phyloP scores from a whole-genome alignment of 768 basidiomycete species.

The Suillus subaureus region DNA sequence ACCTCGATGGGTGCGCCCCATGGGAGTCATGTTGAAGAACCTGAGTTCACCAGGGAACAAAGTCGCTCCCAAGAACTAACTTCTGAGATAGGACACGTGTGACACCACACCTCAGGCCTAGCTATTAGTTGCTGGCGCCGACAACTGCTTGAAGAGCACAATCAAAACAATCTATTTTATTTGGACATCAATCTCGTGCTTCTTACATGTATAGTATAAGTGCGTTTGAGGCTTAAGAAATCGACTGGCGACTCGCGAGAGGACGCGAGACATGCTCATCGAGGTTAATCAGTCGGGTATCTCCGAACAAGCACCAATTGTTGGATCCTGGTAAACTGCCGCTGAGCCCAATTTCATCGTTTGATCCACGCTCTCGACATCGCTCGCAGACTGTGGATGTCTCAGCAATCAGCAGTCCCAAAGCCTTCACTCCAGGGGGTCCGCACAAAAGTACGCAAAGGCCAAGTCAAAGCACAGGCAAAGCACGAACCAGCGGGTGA shows the following conservation, averaged over 20 bases:
- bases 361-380: conserved; percentile 32
- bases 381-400: conserved; percentile 74
- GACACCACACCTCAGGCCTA: neutral
- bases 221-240: neutral
- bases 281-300: conserved; percentile 21
- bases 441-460: conserved; percentile 91
- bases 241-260: neutral
- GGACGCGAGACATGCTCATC: neutral
- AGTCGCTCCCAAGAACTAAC: neutral
- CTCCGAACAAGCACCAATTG: conserved; percentile 18
- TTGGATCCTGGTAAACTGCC: neutral
- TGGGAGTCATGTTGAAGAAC: neutral
- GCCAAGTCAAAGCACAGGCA: conserved; percentile 88
- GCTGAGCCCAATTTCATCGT: neutral
- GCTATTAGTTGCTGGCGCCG: neutral
- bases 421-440: conserved; percentile 94
- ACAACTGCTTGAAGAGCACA: neutral
- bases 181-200: neutral
- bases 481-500: conserved; percentile 88
- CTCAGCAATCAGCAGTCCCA: conserved; percentile 81
- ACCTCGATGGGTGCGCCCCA: neutral
- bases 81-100: neutral
- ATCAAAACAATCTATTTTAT: neutral
- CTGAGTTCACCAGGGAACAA: neutral
- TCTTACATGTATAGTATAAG: neutral